phyloP scores from a whole-genome alignment of 2,329 filamentous ascomycete species.

The Calonectria pauciramosa region DNA sequence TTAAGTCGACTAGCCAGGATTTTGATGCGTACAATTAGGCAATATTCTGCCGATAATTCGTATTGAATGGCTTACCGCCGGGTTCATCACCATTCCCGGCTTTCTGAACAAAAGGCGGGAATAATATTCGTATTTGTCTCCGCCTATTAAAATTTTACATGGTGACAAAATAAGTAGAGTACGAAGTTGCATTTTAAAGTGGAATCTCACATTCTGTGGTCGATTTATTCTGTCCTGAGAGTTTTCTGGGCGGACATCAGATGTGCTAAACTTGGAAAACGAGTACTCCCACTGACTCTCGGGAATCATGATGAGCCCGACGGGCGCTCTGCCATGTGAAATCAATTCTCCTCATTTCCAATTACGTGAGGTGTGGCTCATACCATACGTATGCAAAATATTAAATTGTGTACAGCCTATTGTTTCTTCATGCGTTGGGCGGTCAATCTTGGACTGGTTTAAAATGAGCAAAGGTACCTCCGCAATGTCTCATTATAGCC shows the following conservation, averaged over 20 bases:
- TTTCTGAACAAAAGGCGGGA: not conserved
- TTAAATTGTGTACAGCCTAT: not conserved
- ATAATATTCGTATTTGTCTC: not conserved
- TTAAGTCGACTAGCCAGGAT: not conserved
- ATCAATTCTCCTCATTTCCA: not conserved
- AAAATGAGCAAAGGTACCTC: too few relatives aligned
- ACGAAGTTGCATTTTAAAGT: not conserved
- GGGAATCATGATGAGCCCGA: too few relatives aligned
- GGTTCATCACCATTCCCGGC: not conserved
- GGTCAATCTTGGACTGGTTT: not conserved
- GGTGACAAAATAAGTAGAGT: not conserved
- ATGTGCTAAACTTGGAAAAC: not conserved
- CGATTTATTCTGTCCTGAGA: not conserved
- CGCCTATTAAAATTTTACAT: not conserved
- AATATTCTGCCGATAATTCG: not conserved
- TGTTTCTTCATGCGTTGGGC: not conserved
- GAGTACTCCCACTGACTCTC: not conserved
- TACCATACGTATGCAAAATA: not conserved
- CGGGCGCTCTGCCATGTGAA: not conserved
- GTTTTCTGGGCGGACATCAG: not conserved
- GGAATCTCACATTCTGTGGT: not conserved
- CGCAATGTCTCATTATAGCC: too few relatives aligned
- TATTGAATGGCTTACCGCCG: not conserved
- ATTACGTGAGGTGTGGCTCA: not conserved
- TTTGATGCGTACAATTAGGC: not conserved